A percentile compares a stretch with the other conserved stretches of the same genome.
Conservation (phyloP, 306 rosid species). For the Rosa lucieae region DNA sequence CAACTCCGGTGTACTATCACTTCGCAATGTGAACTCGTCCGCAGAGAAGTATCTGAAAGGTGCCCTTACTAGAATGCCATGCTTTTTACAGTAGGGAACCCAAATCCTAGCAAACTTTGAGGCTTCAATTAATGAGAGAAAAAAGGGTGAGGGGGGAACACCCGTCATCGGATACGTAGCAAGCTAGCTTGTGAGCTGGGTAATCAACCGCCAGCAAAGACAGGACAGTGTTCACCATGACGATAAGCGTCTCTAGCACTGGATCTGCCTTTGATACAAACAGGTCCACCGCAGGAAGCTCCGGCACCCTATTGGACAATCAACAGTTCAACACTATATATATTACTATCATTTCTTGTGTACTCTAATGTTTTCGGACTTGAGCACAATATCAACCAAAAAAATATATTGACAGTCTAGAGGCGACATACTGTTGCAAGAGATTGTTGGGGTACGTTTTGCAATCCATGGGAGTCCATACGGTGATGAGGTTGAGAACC, state of each 20-base stretch:
- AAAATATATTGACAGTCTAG: background rate
- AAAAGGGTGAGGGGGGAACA: constrained; percentile 52
- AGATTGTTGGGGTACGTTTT: constrained; percentile 47
- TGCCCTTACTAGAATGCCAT: constrained; percentile 56
- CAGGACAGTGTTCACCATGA: constrained; percentile 62
- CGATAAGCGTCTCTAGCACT: constrained; percentile 61
- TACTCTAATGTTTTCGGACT: background rate
- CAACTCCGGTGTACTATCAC: constrained; percentile 21
- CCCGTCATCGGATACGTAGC: constrained; percentile 81
- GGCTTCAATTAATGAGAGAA: constrained; percentile 54
- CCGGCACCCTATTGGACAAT: constrained; percentile 30
- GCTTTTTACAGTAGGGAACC: constrained; percentile 67
- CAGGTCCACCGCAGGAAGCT: constrained; percentile 66
- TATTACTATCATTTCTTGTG: background rate
- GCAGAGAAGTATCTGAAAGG: constrained; percentile 58
- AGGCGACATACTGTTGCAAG: constrained; percentile 33
- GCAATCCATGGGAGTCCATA: constrained; percentile 50
- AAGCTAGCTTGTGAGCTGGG: constrained; percentile 67
- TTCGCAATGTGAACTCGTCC: background rate
- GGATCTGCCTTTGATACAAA: constrained; percentile 79
- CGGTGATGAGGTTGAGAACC: constrained; percentile 32
- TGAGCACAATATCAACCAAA: background rate
- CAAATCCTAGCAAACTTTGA: constrained; percentile 54
- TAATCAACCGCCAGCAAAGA: constrained; percentile 73
- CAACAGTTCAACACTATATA: background rate